Percentiles rank a stretch among this genome's conserved stretches.
Conservation (phyloP, 2,329 filamentous ascomycete species). For the Colletotrichum endophyticum region DNA sequence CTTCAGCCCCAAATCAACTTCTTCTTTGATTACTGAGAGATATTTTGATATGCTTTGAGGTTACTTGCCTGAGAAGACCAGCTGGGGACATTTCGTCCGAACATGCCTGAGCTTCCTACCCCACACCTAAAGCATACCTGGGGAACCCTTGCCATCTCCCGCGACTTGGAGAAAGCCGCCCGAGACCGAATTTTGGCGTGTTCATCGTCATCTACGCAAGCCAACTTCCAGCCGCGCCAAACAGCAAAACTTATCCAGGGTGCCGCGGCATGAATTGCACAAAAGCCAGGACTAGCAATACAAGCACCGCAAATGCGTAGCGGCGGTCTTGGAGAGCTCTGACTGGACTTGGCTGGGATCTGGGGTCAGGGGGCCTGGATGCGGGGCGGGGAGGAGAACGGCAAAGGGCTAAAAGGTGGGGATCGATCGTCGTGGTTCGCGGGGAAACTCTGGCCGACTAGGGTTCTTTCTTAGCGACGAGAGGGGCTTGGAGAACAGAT, state of each 20-base stretch:
- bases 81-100: neutral
- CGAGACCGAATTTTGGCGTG: neutral
- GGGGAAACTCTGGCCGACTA: slow-evolving; percentile 15
- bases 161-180: neutral
- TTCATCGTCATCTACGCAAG: neutral
- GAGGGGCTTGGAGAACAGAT: neutral
- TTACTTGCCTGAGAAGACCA: neutral
- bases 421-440: slow-evolving; percentile 13
- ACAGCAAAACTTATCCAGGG: neutral
- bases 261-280: neutral
- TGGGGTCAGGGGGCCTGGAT: neutral
- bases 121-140: neutral
- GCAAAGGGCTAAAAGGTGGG: neutral
- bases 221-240: neutral
- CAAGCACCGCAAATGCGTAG: neutral
- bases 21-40: neutral
- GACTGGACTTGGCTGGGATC: neutral
- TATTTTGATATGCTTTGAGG: neutral
- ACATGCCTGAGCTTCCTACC: neutral
- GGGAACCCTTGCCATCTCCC: neutral
- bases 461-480: neutral
- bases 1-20: neutral
- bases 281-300: neutral
- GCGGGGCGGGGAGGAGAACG: neutral
- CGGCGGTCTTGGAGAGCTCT: slow-evolving; percentile 3